Conservation (phyloP, 2,329 filamentous ascomycete species). For the Hypoxylon sp. region DNA sequence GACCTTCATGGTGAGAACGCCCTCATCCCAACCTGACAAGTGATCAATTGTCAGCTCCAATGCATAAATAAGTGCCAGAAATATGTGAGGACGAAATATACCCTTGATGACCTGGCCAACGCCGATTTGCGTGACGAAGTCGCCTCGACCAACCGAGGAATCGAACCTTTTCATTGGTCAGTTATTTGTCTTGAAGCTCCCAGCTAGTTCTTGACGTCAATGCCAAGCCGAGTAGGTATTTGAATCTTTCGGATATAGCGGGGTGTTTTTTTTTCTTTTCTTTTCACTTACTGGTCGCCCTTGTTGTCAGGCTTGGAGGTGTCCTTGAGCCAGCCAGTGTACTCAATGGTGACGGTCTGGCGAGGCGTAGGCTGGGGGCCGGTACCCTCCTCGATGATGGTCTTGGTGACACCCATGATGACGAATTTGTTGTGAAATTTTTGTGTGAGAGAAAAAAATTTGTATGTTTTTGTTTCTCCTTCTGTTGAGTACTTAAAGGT, state of each 20-base stretch:
- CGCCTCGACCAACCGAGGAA: conserved; percentile 81
- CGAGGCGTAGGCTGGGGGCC: conserved; percentile 73
- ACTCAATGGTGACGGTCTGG: conserved; percentile 87
- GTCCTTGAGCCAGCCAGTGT: conserved; percentile 90
- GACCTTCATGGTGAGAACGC: conserved; percentile 86
- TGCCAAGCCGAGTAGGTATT: conserved; percentile 26
- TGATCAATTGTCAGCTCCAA: conserved; percentile 28
- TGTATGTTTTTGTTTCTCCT: conserved; percentile 14
- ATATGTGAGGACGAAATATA: conserved; percentile 58
- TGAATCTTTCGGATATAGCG: conserved; percentile 28
- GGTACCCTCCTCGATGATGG: conserved; percentile 72
- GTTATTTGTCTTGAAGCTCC: conserved; percentile 31
- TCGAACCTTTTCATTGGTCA: conserved; percentile 80
- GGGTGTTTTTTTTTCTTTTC: conserved; percentile 3
- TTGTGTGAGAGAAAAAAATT: background rate
- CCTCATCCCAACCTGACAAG: conserved; percentile 84
- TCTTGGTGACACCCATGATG: conserved; percentile 83
- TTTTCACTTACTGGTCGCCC: conserved; percentile 76
- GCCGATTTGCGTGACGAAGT: conserved; percentile 85
- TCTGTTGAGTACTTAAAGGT: conserved; percentile 26
- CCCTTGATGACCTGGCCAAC: conserved; percentile 88
- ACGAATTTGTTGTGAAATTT: conserved; percentile 27
- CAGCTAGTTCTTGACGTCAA: conserved; percentile 31
- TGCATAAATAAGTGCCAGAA: conserved; percentile 14
- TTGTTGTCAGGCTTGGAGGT: conserved; percentile 70